These are phyloP conservation scores for Boletus vermiculosoides DNA, from an alignment of 768 basidiomycete species.

Conservation along the genomic window DNA sequence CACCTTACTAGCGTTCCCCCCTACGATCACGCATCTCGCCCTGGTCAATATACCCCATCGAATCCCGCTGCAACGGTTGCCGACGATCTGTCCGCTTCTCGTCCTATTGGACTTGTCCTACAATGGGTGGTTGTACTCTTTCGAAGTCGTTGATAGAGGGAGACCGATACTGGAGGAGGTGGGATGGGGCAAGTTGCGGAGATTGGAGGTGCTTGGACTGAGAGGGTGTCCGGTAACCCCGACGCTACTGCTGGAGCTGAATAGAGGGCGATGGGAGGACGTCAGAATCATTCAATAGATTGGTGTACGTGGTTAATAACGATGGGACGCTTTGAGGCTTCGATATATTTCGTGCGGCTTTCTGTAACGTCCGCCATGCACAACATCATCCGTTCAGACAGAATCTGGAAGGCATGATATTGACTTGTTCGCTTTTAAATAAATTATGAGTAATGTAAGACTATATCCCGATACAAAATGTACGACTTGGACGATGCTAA, in stretches of 20 bases:
- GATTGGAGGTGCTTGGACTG: conserved; percentile 54
- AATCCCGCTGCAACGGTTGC: conserved; percentile 55
- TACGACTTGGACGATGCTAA: conserved; percentile 18
- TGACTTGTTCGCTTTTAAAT: conserved; percentile 17
- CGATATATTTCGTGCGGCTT: not conserved
- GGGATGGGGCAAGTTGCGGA: conserved; percentile 57
- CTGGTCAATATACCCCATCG: conserved; percentile 51
- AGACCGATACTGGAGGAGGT: conserved; percentile 45
- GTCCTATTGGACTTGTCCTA: conserved; percentile 66
- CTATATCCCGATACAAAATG: conserved; percentile 16
- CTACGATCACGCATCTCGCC: conserved; percentile 61
- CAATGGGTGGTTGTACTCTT: conserved; percentile 45
- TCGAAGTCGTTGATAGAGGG: conserved; percentile 3
- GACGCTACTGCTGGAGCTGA: conserved; percentile 46
- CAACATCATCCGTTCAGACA: not conserved
- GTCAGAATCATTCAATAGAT: conserved; percentile 46
- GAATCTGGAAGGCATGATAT: not conserved
- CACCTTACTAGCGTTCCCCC: conserved; percentile 53
- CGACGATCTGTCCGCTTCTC: conserved; percentile 59
- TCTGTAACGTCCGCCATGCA: not conserved
- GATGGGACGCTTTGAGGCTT: not conserved
- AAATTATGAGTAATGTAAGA: conserved; percentile 31
- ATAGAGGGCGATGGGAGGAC: conserved; percentile 66
- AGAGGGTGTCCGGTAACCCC: conserved; percentile 49
- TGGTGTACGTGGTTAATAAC: not conserved